Conservation (phyloP, 2,329 filamentous ascomycete genomes). For the Fusarium siculi region DNA sequence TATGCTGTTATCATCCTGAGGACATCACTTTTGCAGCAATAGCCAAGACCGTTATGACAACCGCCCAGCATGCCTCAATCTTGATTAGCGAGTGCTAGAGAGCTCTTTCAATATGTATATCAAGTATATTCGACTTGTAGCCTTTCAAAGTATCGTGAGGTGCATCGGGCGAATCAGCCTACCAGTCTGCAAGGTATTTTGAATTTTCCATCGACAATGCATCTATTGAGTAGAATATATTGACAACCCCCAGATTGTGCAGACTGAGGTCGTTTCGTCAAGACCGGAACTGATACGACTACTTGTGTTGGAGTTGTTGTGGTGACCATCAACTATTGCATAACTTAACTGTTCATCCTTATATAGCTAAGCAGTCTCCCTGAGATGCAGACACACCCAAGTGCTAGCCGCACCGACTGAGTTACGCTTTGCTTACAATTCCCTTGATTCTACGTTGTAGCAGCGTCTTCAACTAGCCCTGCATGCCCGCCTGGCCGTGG, state of each 20-base stretch:
- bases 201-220: constrained; percentile 5
- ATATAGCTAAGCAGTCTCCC: neutral
- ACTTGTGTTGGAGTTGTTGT: neutral
- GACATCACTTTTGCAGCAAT: neutral
- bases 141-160: too few species aligned
- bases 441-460: neutral
- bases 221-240: neutral
- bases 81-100: neutral
- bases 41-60: neutral
- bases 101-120: neutral
- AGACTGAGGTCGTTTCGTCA: neutral
- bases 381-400: too few species aligned
- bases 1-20: neutral
- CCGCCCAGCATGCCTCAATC: neutral
- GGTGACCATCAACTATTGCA: neutral
- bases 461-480: neutral
- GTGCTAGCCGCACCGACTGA: neutral
- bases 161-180: neutral
- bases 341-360: neutral
- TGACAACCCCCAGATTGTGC: neutral
- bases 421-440: neutral
- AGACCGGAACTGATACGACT: neutral
- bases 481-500: neutral
- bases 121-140: neutral
- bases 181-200: neutral